A percentile compares a stretch with the other conserved stretches of the same genome.
These are phyloP conservation scores for Xanthoparmelia taractica DNA, from an alignment of 495 filamentous ascomycete genomes.

Conservation along the genomic window DNA sequence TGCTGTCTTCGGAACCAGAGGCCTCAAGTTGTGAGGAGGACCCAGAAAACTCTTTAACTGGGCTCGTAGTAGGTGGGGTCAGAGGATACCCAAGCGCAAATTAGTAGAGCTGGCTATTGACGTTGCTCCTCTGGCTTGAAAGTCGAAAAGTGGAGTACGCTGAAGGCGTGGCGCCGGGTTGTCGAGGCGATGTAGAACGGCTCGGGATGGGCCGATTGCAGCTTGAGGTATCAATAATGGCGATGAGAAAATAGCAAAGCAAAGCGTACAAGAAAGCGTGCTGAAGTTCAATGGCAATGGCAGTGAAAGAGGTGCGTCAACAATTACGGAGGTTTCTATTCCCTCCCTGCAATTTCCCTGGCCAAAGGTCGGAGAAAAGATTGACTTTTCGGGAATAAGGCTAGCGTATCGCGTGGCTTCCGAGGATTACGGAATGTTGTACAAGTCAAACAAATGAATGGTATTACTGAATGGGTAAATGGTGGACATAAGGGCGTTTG, in stretches of 20 bases:
- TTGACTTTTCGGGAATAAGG: neutral
- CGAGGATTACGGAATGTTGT: no score
- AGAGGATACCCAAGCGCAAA: conserved; percentile 29
- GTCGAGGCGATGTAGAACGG: conserved; percentile 7
- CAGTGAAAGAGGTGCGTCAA: neutral
- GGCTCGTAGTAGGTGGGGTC: conserved; percentile 22
- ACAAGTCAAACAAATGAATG: no score
- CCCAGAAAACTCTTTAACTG: conserved; percentile 7
- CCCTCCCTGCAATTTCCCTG: neutral
- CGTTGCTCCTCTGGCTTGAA: conserved; percentile 16
- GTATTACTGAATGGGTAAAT: no score
- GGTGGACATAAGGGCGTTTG: neutral
- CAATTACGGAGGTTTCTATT: neutral
- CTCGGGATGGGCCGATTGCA: conserved; percentile 13
- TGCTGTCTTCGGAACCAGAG: conserved; percentile 24
- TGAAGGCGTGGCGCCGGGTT: conserved; percentile 8
- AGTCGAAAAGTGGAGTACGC: conserved; percentile 13
- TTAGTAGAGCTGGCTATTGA: conserved; percentile 24
- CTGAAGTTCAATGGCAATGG: neutral
- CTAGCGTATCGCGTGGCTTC: neutral
- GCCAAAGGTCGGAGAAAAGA: neutral
- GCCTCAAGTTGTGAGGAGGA: neutral
- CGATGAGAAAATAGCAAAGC: neutral
- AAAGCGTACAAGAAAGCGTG: no score
- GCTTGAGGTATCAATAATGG: conserved; percentile 24